Percentiles rank a stretch among this genome's conserved stretches.
phyloP scores from a whole-genome alignment of 495 filamentous ascomycete species.

The Haplographium delicatum region DNA sequence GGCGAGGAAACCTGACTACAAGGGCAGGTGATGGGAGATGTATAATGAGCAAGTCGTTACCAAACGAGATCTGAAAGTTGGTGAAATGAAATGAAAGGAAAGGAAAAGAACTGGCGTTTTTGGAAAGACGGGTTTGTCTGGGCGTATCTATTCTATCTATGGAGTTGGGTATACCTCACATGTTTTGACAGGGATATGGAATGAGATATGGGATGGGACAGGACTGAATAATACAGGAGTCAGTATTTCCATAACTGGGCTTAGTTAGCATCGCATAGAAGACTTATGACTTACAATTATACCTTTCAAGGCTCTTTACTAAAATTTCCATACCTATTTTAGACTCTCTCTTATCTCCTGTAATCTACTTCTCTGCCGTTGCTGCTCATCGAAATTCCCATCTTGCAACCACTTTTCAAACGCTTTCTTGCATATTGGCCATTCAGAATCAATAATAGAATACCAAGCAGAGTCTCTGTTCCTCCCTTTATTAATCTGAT shows the following conservation, averaged over 20 bases:
- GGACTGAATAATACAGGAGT: background rate
- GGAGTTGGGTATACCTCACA: constrained; percentile 1
- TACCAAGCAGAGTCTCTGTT: constrained; percentile 12
- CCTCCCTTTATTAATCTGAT: constrained; percentile 18
- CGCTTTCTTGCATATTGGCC: constrained; percentile 10
- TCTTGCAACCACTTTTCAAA: constrained; percentile 15
- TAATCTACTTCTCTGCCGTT: constrained; percentile 7
- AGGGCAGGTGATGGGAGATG: background rate
- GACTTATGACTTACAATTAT: no score
- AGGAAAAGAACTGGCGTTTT: no score
- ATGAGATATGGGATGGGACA: background rate
- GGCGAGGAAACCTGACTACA: constrained; percentile 77
- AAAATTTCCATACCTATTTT: background rate
- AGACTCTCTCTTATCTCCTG: constrained; percentile 15
- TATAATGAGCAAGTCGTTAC: background rate
- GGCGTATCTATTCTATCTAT: background rate
- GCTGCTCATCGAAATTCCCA: constrained; percentile 14
- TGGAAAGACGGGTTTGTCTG: background rate
- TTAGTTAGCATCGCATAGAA: no score
- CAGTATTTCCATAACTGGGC: no score
- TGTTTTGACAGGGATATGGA: background rate
- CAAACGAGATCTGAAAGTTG: background rate
- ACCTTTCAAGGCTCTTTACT: constrained; percentile 3
- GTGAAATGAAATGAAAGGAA: no score
- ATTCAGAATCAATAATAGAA: constrained; percentile 16